A percentile compares a stretch with the other conserved stretches of the same genome.
Conservation (phyloP, 139 green algal genomes). For the Closterium sp. region DNA sequence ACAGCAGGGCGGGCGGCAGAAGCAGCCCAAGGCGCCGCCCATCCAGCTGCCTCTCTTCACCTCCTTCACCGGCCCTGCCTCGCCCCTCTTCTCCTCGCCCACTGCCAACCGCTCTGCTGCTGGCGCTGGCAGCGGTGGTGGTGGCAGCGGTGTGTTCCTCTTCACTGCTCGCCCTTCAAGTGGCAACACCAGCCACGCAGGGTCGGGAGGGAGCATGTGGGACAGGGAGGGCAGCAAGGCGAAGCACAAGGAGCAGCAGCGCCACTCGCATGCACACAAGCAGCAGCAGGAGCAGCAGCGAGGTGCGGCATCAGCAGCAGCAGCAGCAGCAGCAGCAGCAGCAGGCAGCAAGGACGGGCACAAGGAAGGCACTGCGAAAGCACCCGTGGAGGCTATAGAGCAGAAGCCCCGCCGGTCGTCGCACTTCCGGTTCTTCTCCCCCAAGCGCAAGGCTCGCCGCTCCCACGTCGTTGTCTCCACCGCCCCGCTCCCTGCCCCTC, state of each 20-base stretch:
- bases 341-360: not conserved
- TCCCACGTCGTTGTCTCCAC: not conserved
- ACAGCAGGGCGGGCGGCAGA: not conserved
- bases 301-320: no score
- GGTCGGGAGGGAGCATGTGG: not conserved
- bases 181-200: not conserved
- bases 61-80: not conserved
- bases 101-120: not conserved
- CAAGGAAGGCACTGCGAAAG: not conserved
- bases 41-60: not conserved
- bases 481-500: not conserved
- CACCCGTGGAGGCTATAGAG: not conserved
- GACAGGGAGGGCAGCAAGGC: not conserved
- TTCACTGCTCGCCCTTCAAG: not conserved
- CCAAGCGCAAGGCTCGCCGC: not conserved
- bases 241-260: not conserved
- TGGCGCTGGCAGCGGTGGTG: no score
- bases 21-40: not conserved
- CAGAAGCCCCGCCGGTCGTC: not conserved
- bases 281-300: not conserved
- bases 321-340: not conserved
- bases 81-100: not conserved
- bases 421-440: not conserved
- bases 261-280: not conserved
- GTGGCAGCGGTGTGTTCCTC: not conserved